Conservation (phyloP, 768 basidiomycete species). For the Collybiopsis luxurians region DNA sequence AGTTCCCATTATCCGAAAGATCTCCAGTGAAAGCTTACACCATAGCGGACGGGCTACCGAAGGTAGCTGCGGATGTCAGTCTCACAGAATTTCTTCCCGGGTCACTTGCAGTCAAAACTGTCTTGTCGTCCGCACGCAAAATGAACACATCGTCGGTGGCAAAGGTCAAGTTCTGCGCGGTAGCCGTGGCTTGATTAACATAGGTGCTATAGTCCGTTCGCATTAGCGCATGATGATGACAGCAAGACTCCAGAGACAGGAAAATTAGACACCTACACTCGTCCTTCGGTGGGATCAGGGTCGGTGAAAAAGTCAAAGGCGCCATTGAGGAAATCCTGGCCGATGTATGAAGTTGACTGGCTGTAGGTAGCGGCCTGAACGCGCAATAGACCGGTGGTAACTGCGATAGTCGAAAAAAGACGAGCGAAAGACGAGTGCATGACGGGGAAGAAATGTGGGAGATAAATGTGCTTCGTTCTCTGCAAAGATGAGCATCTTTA, state of each 20-base stretch:
- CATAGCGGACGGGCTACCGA: constrained; percentile 50
- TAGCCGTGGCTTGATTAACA: constrained; percentile 46
- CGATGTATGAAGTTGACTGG: constrained; percentile 1
- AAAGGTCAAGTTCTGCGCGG: constrained; percentile 54
- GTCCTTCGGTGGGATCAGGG: constrained; percentile 44
- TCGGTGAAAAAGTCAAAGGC: constrained; percentile 24
- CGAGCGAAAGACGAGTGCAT: constrained; percentile 4
- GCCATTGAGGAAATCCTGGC: constrained; percentile 22
- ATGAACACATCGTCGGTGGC: constrained; percentile 51
- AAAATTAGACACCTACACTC: constrained; percentile 34
- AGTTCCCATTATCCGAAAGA: neutral
- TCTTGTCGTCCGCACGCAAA: constrained; percentile 53
- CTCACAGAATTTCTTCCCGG: constrained; percentile 58
- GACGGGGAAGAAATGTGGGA: neutral
- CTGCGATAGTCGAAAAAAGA: neutral
- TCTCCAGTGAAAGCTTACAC: neutral
- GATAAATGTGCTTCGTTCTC: neutral
- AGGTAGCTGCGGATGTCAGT: constrained; percentile 49
- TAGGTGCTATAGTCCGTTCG: constrained; percentile 31
- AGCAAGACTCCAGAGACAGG: neutral
- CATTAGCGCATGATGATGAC: no score
- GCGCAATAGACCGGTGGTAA: neutral
- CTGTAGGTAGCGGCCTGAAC: constrained; percentile 4
- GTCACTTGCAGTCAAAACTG: constrained; percentile 40
- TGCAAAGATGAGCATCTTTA: neutral